Evolutionary conservation across 2,329 filamentous ascomycete genomes (phyloP).

Genomic region (Fusarium decemcellulare): DNA sequence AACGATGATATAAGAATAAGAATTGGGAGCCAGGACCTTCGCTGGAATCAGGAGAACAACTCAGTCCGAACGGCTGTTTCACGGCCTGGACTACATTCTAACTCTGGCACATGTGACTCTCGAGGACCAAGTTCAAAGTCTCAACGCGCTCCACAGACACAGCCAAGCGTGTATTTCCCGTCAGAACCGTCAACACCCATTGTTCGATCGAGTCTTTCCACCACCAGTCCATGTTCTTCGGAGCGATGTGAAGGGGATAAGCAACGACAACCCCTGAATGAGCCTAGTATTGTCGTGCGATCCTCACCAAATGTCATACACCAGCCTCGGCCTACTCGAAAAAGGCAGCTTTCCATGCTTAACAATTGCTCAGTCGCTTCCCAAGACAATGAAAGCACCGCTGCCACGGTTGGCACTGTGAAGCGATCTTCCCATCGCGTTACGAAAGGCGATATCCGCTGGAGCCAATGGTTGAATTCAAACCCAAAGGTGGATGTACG

Average conservation of each 20-base stretch:
- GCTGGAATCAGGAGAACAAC: slow-evolving; percentile 48
- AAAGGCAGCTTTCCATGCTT: slow-evolving; percentile 17
- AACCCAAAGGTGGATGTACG: background rate
- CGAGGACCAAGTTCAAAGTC: background rate
- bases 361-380: slow-evolving; percentile 26
- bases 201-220: background rate
- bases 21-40: slow-evolving; percentile 48
- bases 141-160: background rate
- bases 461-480: slow-evolving; percentile 42
- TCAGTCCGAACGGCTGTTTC: slow-evolving; percentile 42
- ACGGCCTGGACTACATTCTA: slow-evolving; percentile 1
- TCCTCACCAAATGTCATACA: slow-evolving; percentile 38
- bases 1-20: slow-evolving; percentile 42
- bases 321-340: slow-evolving; percentile 46
- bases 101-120: slow-evolving; percentile 3
- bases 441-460: slow-evolving; percentile 37
- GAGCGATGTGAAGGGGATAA: background rate
- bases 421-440: background rate
- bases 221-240: background rate
- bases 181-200: background rate
- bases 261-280: slow-evolving; percentile 4
- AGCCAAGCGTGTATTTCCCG: background rate
- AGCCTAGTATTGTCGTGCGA: slow-evolving; percentile 29
- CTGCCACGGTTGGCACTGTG: slow-evolving; percentile 29
- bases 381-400: slow-evolving; percentile 27